Percentiles rank a stretch among this genome's conserved stretches.
These are phyloP conservation scores for Petrea volubilis DNA, from an alignment of 257 asterid genomes.

Conservation along the genomic window DNA sequence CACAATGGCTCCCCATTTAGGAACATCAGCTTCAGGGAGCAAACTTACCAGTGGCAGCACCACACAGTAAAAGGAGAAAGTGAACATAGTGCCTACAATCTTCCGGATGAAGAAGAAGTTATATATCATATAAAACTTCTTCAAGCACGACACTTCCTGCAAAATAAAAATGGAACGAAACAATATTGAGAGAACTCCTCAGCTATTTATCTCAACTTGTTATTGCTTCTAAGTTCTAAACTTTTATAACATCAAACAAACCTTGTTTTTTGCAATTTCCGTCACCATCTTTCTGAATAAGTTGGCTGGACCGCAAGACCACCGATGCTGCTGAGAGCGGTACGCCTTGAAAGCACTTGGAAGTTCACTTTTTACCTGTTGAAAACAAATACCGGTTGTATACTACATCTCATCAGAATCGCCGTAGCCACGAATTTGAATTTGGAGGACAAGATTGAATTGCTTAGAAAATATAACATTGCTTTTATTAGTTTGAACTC, in stretches of 20 bases:
- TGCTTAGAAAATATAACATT: no score
- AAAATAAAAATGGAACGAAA: no score
- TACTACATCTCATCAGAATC: neutral
- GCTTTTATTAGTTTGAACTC: neutral
- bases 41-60: constrained; percentile 65
- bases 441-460: no score
- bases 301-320: constrained; percentile 89
- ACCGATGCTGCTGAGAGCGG: constrained; percentile 74
- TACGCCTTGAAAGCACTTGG: constrained; percentile 73
- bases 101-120: constrained; percentile 80
- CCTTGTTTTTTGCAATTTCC: constrained; percentile 67
- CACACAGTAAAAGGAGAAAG: constrained; percentile 68
- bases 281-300: constrained; percentile 61
- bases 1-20: constrained; percentile 70
- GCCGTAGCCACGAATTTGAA: no score
- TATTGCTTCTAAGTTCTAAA: no score
- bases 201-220: neutral
- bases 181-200: no score
- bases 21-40: constrained; percentile 65
- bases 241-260: neutral
- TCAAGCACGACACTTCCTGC: constrained; percentile 69
- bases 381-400: neutral
- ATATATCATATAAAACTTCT: constrained; percentile 67
- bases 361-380: constrained; percentile 73
- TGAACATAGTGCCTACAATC: constrained; percentile 61